A percentile compares a stretch with the other conserved stretches of the same genome.
phyloP scores from a whole-genome alignment of 352 stramenopile species.

The Globisporangium parvum region DNA sequence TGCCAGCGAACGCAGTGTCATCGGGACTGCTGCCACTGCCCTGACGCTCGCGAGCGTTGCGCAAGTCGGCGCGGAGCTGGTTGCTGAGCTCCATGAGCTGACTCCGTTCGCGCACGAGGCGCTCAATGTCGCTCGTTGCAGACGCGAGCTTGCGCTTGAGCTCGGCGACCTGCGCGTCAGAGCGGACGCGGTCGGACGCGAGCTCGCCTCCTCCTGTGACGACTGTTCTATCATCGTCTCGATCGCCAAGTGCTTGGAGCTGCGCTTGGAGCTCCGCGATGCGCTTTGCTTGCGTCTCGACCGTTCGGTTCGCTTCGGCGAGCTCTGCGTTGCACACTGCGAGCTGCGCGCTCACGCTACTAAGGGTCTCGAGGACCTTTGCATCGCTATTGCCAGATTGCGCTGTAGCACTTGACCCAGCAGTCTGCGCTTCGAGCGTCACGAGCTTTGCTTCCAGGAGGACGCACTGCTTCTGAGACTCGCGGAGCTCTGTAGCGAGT shows the following conservation, averaged over 20 bases:
- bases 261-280: slow-evolving; percentile 43
- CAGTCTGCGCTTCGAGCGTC: slow-evolving; percentile 9
- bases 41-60: slow-evolving; percentile 26
- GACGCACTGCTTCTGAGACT: slow-evolving; percentile 35
- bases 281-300: slow-evolving; percentile 36
- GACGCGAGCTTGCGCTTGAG: slow-evolving; percentile 36
- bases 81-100: slow-evolving; percentile 82
- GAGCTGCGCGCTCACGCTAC: slow-evolving; percentile 19
- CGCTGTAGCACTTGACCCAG: background rate
- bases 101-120: slow-evolving; percentile 52
- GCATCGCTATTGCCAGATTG: background rate
- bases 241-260: slow-evolving; percentile 3
- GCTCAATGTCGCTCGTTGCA: slow-evolving; percentile 54
- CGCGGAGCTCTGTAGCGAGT: slow-evolving; percentile 21
- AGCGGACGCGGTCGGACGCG: slow-evolving; percentile 12
- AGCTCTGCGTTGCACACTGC: slow-evolving; percentile 40
- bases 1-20: slow-evolving; percentile 40
- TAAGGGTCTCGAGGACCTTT: slow-evolving; percentile 5
- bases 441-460: slow-evolving; percentile 38
- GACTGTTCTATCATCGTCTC: background rate
- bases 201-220: background rate
- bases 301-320: slow-evolving; percentile 25
- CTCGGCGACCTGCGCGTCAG: slow-evolving; percentile 28
- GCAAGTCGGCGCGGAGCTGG: slow-evolving; percentile 56
- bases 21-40: background rate